These are phyloP conservation scores for Ampelomyces quisqualis DNA, from an alignment of 2,329 filamentous ascomycete species.

Conservation along the genomic window DNA sequence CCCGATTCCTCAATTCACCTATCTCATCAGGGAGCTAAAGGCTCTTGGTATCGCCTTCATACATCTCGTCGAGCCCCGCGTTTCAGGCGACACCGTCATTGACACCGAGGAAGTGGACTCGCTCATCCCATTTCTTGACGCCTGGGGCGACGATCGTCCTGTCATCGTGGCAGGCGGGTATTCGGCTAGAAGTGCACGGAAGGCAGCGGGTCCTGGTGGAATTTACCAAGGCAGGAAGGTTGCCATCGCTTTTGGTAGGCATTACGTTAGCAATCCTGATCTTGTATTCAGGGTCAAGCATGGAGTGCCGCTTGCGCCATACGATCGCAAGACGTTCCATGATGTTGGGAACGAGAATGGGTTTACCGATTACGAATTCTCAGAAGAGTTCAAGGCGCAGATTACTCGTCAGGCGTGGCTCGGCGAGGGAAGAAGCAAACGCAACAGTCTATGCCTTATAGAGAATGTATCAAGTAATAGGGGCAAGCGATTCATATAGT, in stretches of 20 bases:
- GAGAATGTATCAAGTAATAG: no score
- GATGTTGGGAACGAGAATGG: conserved; percentile 14
- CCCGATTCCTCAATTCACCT: conserved; percentile 55
- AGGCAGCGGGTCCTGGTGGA: conserved; percentile 18
- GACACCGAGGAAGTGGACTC: conserved; percentile 10
- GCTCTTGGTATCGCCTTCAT: conserved; percentile 52
- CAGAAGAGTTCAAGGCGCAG: not conserved
- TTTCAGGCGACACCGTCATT: conserved; percentile 46
- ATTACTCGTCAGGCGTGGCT: no score
- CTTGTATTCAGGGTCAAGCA: conserved; percentile 47
- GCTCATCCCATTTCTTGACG: conserved; percentile 6
- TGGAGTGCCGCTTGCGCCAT: conserved; percentile 42
- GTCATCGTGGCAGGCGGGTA: conserved; percentile 47
- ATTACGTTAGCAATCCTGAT: conserved; percentile 51
- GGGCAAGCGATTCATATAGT: no score
- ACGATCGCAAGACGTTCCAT: conserved; percentile 37
- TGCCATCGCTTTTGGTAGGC: conserved; percentile 47
- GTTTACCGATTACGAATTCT: conserved; percentile 14
- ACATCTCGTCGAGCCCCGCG: conserved; percentile 56
- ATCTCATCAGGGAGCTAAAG: conserved; percentile 49
- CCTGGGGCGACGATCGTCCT: conserved; percentile 17
- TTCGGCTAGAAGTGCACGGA: conserved; percentile 34
- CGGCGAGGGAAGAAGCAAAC: no score
- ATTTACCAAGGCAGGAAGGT: conserved; percentile 40
- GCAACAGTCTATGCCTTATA: no score